phyloP scores from a whole-genome alignment of 345 rosid genomes.

The Barbarea vulgaris region DNA sequence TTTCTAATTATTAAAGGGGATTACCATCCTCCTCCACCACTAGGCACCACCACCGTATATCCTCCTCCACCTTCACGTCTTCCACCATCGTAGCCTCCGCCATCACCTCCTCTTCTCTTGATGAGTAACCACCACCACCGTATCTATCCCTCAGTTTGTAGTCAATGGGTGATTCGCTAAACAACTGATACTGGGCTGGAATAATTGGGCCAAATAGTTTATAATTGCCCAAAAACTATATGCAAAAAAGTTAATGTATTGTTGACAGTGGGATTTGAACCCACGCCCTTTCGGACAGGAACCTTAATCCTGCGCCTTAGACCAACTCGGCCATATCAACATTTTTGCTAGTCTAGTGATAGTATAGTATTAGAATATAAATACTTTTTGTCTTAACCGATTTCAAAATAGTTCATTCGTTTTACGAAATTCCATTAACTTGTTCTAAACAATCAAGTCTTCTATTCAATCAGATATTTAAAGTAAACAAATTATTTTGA shows the following conservation, averaged over 20 bases:
- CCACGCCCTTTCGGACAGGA: slow-evolving; percentile 99
- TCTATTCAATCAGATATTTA: no score
- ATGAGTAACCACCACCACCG: slow-evolving; percentile 35
- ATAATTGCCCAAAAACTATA: background rate
- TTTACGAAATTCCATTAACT: no score
- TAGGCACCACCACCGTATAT: slow-evolving; percentile 31
- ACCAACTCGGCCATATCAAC: slow-evolving; percentile 99
- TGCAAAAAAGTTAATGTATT: background rate
- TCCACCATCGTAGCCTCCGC: slow-evolving; percentile 32
- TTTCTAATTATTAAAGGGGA: background rate
- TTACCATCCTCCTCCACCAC: slow-evolving; percentile 42
- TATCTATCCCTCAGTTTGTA: background rate
- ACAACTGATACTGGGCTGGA: background rate
- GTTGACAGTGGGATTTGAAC: slow-evolving; percentile 98
- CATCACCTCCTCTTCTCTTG: slow-evolving; percentile 25
- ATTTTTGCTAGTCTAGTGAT: no score
- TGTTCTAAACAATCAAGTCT: no score
- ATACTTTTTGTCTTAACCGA: no score
- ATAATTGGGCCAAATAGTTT: background rate
- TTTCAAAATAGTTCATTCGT: no score
- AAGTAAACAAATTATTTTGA: no score
- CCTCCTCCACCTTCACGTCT: slow-evolving; percentile 32
- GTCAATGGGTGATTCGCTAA: background rate
- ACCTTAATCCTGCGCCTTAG: slow-evolving; percentile 99
- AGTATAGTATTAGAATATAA: no score